phyloP scores from a whole-genome alignment of 2,329 filamentous ascomycete genomes.

The Immersiporthe knoxdaviesiana region DNA sequence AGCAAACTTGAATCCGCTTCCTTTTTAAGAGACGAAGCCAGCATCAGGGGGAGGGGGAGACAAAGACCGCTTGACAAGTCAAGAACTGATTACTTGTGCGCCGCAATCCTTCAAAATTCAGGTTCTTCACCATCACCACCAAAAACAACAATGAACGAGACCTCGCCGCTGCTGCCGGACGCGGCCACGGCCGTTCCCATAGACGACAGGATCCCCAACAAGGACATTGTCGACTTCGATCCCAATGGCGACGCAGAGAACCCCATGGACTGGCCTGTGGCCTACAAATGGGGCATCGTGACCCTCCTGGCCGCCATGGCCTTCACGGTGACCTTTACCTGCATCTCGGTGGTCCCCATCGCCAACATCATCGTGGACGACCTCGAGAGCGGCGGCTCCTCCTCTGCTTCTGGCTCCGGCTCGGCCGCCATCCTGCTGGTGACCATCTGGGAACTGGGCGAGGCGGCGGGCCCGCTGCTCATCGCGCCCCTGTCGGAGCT shows the following conservation, averaged over 20 bases:
- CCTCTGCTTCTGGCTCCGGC: constrained; percentile 40
- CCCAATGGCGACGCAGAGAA: constrained; percentile 52
- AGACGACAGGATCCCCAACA: constrained; percentile 29
- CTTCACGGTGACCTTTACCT: constrained; percentile 63
- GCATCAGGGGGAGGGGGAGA: too few species aligned
- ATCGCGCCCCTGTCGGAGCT: constrained; percentile 67
- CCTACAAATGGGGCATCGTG: constrained; percentile 59
- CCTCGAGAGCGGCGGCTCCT: constrained; percentile 41
- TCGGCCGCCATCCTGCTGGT: constrained; percentile 64
- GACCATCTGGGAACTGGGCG: constrained; percentile 71
- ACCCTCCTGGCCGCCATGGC: constrained; percentile 55
- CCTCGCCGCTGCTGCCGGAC: constrained; percentile 39
- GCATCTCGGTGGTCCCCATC: constrained; percentile 58
- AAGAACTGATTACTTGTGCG: not conserved
- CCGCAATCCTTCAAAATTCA: not conserved
- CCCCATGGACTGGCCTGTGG: constrained; percentile 55
- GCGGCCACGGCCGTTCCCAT: constrained; percentile 32
- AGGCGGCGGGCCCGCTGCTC: constrained; percentile 61
- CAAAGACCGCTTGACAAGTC: not conserved
- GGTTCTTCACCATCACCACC: not conserved
- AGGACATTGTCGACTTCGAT: constrained; percentile 49
- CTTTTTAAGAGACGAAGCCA: too few species aligned
- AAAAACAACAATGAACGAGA: constrained; percentile 46
- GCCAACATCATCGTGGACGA: constrained; percentile 56
- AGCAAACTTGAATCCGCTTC: not conserved